Conservation (phyloP, 208 protist genomes). For the Trypanosoma lewisi region DNA sequence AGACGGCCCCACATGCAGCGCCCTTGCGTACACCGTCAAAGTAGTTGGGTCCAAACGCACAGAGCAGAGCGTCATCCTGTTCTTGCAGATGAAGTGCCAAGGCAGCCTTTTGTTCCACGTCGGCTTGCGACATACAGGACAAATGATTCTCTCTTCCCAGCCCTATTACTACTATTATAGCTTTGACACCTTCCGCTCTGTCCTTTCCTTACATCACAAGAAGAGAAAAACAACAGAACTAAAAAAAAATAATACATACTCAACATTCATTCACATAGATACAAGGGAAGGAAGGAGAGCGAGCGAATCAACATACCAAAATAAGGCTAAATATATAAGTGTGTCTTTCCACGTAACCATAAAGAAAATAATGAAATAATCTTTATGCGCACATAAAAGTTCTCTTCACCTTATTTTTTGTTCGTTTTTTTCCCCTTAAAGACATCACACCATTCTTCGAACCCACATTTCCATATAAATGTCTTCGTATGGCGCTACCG, state of each 20-base stretch:
- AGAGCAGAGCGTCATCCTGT: constrained; percentile 70
- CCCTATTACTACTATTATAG: background rate
- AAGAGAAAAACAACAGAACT: no score
- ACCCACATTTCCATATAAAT: constrained; percentile 64
- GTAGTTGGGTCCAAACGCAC: constrained; percentile 73
- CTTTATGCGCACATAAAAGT: no score
- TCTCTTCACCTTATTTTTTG: no score
- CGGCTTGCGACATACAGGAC: background rate
- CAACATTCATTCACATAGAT: no score
- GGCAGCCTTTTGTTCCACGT: constrained; percentile 1
- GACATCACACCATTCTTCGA: background rate
- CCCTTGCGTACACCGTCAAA: constrained; percentile 71
- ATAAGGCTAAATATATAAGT: no score
- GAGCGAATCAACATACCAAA: no score
- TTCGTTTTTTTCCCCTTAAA: no score
- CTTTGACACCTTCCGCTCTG: background rate
- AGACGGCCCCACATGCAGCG: constrained; percentile 38
- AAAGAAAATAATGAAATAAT: no score
- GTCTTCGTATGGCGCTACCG: constrained; percentile 44
- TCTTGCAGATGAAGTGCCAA: constrained; percentile 38
- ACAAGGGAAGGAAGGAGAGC: no score
- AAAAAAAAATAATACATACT: no score
- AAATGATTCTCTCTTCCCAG: background rate
- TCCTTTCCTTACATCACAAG: no score
- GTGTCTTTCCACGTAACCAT: no score